phyloP scores from a whole-genome alignment of 306 rosid species.

The Vicia villosa region DNA sequence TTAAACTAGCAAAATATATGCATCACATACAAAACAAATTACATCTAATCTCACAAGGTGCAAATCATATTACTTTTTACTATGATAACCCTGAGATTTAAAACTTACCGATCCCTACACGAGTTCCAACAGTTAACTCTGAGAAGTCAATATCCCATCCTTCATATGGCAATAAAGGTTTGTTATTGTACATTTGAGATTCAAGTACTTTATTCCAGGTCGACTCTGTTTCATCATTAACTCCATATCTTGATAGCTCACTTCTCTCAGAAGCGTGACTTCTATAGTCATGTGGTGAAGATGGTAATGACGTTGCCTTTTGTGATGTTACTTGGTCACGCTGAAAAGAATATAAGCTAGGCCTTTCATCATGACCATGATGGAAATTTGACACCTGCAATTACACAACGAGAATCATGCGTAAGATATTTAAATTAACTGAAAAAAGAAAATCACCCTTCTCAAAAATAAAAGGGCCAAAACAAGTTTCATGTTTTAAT shows the following conservation, averaged over 20 bases:
- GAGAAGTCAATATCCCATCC: slow-evolving; percentile 95
- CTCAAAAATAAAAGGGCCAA: slow-evolving; percentile 13
- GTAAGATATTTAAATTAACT: slow-evolving; percentile 24
- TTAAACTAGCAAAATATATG: background rate
- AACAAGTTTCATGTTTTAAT: background rate
- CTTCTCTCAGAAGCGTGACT: slow-evolving; percentile 63
- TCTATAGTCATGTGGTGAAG: slow-evolving; percentile 89
- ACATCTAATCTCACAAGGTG: background rate
- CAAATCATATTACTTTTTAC: slow-evolving; percentile 4
- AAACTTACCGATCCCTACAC: slow-evolving; percentile 91
- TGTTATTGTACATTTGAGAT: slow-evolving; percentile 68
- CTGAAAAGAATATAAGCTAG: slow-evolving; percentile 41
- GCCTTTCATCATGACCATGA: slow-evolving; percentile 47
- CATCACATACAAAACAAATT: slow-evolving; percentile 1
- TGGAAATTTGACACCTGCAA: slow-evolving; percentile 44
- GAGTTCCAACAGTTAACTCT: slow-evolving; percentile 90
- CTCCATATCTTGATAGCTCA: slow-evolving; percentile 54
- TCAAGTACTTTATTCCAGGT: slow-evolving; percentile 89
- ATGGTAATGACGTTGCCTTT: slow-evolving; percentile 89
- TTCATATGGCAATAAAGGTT: slow-evolving; percentile 77
- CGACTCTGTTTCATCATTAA: slow-evolving; percentile 63
- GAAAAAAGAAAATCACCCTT: slow-evolving; percentile 4
- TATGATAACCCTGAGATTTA: slow-evolving; percentile 22
- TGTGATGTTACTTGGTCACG: slow-evolving; percentile 64
- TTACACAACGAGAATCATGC: slow-evolving; percentile 27